phyloP scores from a whole-genome alignment of 2,329 filamentous ascomycete species.

The Sclerotinia subarctica region DNA sequence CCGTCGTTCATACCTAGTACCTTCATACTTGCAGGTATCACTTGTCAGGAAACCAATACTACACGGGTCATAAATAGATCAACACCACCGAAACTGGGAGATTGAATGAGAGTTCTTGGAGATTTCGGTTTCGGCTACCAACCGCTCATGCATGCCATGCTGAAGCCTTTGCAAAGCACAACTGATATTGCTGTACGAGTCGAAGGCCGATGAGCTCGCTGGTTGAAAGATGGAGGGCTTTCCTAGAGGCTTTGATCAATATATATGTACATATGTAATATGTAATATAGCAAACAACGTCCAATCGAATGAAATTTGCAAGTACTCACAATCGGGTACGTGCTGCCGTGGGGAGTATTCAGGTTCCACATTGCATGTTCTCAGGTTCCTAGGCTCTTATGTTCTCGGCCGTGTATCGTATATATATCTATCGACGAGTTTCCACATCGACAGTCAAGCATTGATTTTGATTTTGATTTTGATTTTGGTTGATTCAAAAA shows the following conservation, averaged over 20 bases:
- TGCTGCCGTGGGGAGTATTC: background rate
- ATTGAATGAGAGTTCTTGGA: background rate
- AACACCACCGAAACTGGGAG: background rate
- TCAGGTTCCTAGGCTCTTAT: background rate
- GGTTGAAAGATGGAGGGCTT: background rate
- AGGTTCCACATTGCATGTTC: background rate
- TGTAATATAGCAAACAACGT: background rate
- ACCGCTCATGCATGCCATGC: background rate
- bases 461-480: too few relatives aligned
- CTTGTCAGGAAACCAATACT: background rate
- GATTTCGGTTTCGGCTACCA: slow-evolving; percentile 3
- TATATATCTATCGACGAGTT: background rate
- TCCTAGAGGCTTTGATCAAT: background rate
- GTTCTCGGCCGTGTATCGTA: background rate
- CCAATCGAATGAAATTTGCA: background rate
- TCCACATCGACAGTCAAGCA: background rate
- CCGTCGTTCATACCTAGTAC: background rate
- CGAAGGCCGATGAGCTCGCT: background rate
- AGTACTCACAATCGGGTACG: background rate
- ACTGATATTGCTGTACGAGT: background rate
- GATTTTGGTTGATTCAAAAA: too few relatives aligned
- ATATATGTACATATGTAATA: slow-evolving; percentile 5
- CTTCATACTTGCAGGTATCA: background rate
- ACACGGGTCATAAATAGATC: background rate
- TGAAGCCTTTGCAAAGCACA: background rate